These are phyloP conservation scores for Chlamydomonas applanata DNA, from an alignment of 139 green algal species.

Conservation along the genomic window DNA sequence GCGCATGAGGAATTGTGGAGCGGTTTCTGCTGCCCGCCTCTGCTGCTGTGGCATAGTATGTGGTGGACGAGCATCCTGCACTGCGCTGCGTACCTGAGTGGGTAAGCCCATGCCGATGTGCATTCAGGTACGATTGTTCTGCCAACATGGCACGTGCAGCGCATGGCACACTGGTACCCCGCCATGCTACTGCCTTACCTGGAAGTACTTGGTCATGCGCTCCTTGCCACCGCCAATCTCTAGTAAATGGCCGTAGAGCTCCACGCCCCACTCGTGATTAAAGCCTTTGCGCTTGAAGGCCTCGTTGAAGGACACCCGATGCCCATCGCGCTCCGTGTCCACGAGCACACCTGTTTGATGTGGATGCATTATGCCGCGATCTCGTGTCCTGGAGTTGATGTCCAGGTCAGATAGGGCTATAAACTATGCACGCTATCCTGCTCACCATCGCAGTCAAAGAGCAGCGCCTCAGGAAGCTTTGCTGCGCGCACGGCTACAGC, in stretches of 20 bases:
- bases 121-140: no score
- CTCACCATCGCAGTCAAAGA: constrained; percentile 95
- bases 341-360: constrained; percentile 65
- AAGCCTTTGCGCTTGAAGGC: constrained; percentile 88
- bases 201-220: constrained; percentile 96
- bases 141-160: no score
- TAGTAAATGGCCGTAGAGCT: constrained; percentile 92
- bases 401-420: no score
- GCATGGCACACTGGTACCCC: no score
- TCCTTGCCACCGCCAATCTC: constrained; percentile 98
- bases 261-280: constrained; percentile 81
- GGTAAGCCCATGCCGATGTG: constrained; percentile 6
- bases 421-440: no score
- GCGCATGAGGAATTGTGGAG: no score
- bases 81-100: no score
- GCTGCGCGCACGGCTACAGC: background rate
- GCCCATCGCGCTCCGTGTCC: constrained; percentile 92
- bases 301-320: constrained; percentile 92
- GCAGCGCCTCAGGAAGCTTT: constrained; percentile 62
- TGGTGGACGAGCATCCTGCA: no score
- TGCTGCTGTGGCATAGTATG: no score
- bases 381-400: no score
- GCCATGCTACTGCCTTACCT: constrained; percentile 30
- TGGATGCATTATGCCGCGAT: background rate
- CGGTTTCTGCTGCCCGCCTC: no score